Conservation (phyloP, 108 stramenopile species). For the Cyclotella kingstonii region DNA sequence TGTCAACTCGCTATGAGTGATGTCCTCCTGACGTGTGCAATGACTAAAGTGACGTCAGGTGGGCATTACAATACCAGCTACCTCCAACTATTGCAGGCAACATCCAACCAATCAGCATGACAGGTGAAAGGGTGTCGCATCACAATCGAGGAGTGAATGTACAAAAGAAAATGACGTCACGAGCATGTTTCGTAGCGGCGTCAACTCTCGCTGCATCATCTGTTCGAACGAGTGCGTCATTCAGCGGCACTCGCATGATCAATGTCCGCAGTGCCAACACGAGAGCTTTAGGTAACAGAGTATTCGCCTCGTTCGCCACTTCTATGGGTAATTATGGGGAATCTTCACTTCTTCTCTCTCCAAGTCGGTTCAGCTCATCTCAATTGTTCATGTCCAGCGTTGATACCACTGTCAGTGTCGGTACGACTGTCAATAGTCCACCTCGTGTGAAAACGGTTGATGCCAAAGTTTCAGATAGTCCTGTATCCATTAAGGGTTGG, state of each 20-base stretch:
- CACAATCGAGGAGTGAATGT: slow-evolving; percentile 7
- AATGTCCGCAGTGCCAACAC: neutral
- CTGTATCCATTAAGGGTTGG: slow-evolving; percentile 94
- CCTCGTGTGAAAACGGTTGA: slow-evolving; percentile 71
- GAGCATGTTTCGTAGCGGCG: slow-evolving; percentile 34
- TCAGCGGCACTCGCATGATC: no score
- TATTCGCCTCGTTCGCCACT: neutral
- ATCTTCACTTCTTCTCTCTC: neutral
- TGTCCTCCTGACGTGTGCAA: no score
- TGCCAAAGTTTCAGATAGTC: slow-evolving; percentile 66
- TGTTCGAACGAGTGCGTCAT: slow-evolving; percentile 11
- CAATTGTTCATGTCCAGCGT: slow-evolving; percentile 29
- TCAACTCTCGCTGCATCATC: slow-evolving; percentile 16
- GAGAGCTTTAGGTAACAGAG: neutral
- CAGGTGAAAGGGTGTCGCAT: neutral
- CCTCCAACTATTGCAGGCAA: neutral
- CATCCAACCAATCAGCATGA: neutral
- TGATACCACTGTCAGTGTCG: slow-evolving; percentile 9
- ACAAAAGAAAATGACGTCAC: slow-evolving; percentile 45
- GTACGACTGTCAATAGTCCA: slow-evolving; percentile 15
- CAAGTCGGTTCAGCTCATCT: slow-evolving; percentile 1
- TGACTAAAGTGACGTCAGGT: no score
- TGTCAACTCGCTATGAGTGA: no score
- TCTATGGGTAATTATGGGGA: neutral
- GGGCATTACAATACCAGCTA: no score